Evolutionary conservation across 2,329 filamentous ascomycete species (phyloP), one percentile per base, ranked within the genome.

Genomic region (Hypocreales sp.): DNA sequence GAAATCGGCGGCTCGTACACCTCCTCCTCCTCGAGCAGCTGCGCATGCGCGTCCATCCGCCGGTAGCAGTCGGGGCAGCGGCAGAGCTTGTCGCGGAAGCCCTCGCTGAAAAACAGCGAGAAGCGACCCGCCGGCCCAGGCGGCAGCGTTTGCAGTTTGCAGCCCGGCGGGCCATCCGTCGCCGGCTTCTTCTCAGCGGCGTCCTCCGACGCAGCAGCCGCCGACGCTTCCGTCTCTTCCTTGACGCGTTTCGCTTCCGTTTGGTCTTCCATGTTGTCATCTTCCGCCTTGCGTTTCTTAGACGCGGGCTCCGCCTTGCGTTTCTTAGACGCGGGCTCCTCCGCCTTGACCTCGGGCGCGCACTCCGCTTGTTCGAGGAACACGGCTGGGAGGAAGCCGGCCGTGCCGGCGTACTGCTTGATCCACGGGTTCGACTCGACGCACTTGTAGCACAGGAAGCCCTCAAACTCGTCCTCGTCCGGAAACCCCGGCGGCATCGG

Each of bases 391-490:
- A 95, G 59, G 43, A 98, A 95, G 0, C 86, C 84, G 1, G 70
- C 46, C 0, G 79, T 70, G 2, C 79, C 78, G 5, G 81, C 84
- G 46, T 95, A 95, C 36, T 64, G 63, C 56, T 87, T 92, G 49
- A 95, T 77, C 90, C 90, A 98, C 0, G 84, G 81, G 40, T 84
- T 72, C 2, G 83, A 72, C 22, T 86, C 74, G 10, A 92, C 67
- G 41, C 90, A 98, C 47, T 92, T 92, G 60, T 90, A 93, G 59
- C 90, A 98, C 20, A 98, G 67, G 43, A 95, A 79, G 16, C 77
- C 72, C 28, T 92, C 83, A 38, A 98, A 98, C 17, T 79, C 73
- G 16, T 93, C 83, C 41, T 95, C 87, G 0, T 67, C 63, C 0
- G 90, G 90, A 39, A 98, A 98, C 1, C 83, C 83, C 0, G 79